Evolutionary conservation across 176 grass and related monocot genomes (phyloP).

Genomic region (Otatea glauca): DNA sequence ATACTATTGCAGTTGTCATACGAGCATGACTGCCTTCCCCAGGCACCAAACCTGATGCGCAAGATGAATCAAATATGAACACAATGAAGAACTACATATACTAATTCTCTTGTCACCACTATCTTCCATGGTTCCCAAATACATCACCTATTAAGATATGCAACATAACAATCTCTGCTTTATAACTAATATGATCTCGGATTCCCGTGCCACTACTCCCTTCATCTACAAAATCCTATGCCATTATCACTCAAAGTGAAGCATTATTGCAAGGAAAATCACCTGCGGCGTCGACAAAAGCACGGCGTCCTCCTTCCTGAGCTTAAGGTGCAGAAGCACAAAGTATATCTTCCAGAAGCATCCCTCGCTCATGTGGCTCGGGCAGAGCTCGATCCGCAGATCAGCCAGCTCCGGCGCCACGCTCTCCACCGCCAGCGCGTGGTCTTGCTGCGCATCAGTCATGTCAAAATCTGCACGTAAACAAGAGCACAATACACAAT

Average conservation of each 20-base stretch:
- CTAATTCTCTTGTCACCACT: too few species aligned
- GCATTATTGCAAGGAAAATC: slow-evolving; percentile 20
- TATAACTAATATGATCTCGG: background rate
- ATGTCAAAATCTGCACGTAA: slow-evolving; percentile 76
- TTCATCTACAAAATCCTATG: background rate
- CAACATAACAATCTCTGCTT: background rate
- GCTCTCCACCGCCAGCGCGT: slow-evolving; percentile 70
- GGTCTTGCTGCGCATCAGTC: slow-evolving; percentile 77
- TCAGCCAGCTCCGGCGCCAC: slow-evolving; percentile 77
- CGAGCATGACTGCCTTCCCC: too few species aligned
- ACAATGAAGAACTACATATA: too few species aligned
- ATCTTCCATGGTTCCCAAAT: too few species aligned
- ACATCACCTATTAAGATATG: background rate
- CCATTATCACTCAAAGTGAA: background rate
- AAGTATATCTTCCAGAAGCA: slow-evolving; percentile 99
- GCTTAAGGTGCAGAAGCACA: slow-evolving; percentile 76
- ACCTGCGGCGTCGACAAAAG: slow-evolving; percentile 79
- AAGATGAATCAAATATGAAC: too few species aligned
- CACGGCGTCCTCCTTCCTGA: slow-evolving; percentile 63
- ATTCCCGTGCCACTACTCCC: background rate
- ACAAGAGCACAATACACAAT: background rate
- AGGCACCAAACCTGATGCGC: too few species aligned
- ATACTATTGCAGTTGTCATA: too few species aligned
- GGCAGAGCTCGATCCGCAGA: slow-evolving; percentile 83
- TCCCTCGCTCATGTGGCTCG: slow-evolving; percentile 74